Base-by-base conservation (phyloP, 2,329 filamentous ascomycete species). In the Talaromyces sp. region DNA sequence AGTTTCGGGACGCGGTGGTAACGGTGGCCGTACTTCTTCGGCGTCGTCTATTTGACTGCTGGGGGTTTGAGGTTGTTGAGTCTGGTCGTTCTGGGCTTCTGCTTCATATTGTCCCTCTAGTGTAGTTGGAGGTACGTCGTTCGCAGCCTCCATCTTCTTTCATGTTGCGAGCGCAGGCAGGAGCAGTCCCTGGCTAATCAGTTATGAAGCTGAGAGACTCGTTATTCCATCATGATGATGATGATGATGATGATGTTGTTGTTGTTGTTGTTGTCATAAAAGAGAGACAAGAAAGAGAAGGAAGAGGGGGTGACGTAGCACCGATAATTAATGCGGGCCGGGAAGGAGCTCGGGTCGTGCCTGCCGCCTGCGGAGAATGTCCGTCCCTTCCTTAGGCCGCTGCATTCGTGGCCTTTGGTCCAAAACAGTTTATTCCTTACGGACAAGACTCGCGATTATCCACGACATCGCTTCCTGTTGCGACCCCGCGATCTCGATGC, bases 1-100 rank as follows among this genome's bases (percentile, higher is more conserved):
- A 6, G 75, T 76, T 38, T 74, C 78, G 25, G 80, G 81, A 56
- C 82, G 76, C 13, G 81, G 80, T 66, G 82, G 82, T 29, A 84
- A 72, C 51, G 81, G 78, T 31, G 82, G 82, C 29, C 78, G 77
- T 59, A 72, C 69, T 60, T 73, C 76, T 67, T 79, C 76, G 31
- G 71, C 70, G 63, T 72, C 74, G 25, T 67, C 53, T 38, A 70
- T 73, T 51, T 66, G 69, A 45, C 69, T 71, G 49, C 64, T 10
- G 27, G 59, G 10, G 7, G 43, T 40, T 17, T 45, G 19, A 54
- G 51, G 67, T 68, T 70, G 61, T 72, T 64, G 63, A 70, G 45
- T 60, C 17, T 59, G 11, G 27, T 34, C 36, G 59, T 15, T 47
- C 17, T 38, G 64, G n/a, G 34, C 7, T 22, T 53, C 40, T 2